These are phyloP conservation scores for Ceratocystis diversiconidia DNA, from an alignment of 2,329 filamentous ascomycete genomes.

Conservation along the genomic window DNA sequence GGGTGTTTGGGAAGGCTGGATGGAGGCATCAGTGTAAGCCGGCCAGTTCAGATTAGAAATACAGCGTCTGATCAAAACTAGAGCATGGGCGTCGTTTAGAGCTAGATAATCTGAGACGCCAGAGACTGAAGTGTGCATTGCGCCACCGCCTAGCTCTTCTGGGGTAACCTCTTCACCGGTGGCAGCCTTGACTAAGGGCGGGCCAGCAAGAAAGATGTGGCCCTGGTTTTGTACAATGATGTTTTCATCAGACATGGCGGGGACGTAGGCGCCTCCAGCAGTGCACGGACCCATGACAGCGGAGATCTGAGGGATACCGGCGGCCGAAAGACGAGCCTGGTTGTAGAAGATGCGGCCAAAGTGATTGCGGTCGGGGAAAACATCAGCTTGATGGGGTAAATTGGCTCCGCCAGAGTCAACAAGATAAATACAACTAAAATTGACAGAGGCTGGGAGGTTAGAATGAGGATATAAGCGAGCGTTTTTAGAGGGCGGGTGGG, in stretches of 20 bases:
- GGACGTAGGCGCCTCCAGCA: conserved; percentile 87
- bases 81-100: conserved; percentile 82
- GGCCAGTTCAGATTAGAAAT: conserved; percentile 87
- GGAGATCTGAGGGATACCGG: conserved; percentile 81
- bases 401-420: conserved; percentile 94
- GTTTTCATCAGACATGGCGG: conserved; percentile 92
- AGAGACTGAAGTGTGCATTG: conserved; percentile 77
- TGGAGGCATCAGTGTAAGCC: not conserved
- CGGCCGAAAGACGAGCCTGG: conserved; percentile 80
- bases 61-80: conserved; percentile 70
- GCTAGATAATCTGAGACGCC: conserved; percentile 93
- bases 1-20: conserved; percentile 27
- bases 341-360: conserved; percentile 98
- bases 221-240: conserved; percentile 93
- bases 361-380: conserved; percentile 88
- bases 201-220: conserved; percentile 93
- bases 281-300: conserved; percentile 98
- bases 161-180: conserved; percentile 85
- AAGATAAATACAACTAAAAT: conserved; percentile 66
- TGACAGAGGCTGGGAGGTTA: no score
- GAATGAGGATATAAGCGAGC: no score
- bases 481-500: no score
- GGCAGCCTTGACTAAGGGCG: conserved; percentile 86
- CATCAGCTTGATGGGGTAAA: conserved; percentile 84
- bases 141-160: conserved; percentile 81